Conservation (phyloP, 257 asterid genomes). For the Craterostigma plantagineum region DNA sequence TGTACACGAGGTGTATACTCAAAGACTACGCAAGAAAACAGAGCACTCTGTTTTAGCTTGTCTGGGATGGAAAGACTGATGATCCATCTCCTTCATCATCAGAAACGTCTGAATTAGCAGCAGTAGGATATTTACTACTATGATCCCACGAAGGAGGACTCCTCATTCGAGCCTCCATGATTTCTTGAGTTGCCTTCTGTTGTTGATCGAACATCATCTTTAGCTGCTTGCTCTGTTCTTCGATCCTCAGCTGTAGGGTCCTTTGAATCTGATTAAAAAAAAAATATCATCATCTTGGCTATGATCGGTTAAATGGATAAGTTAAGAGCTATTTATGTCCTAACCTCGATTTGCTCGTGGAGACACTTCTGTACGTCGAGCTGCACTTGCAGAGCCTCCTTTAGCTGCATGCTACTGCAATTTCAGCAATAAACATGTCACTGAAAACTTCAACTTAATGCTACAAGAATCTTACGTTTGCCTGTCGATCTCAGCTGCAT, state of each 20-base stretch:
- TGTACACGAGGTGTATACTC: too few relatives aligned
- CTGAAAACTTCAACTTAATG: background rate
- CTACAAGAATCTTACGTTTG: slow-evolving; percentile 22
- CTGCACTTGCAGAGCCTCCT: slow-evolving; percentile 51
- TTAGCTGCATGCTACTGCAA: slow-evolving; percentile 52
- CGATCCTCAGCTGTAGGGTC: slow-evolving; percentile 48
- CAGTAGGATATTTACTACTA: slow-evolving; percentile 14
- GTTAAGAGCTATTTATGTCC: too few relatives aligned
- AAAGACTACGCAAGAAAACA: too few relatives aligned
- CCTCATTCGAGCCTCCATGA: slow-evolving; percentile 12
- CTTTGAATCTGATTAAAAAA: slow-evolving; percentile 34
- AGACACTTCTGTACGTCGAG: slow-evolving; percentile 67
- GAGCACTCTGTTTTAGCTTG: too few relatives aligned
- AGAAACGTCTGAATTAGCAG: too few relatives aligned
- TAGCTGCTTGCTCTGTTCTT: slow-evolving; percentile 52
- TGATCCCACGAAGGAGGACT: too few relatives aligned
- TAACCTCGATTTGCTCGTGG: slow-evolving; percentile 89
- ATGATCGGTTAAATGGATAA: too few relatives aligned
- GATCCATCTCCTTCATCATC: too few relatives aligned
- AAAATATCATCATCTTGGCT: too few relatives aligned
- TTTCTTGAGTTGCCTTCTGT: slow-evolving; percentile 18
- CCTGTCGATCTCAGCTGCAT: slow-evolving; percentile 21
- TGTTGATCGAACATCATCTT: slow-evolving; percentile 58
- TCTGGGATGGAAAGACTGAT: background rate
- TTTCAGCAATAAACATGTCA: too few relatives aligned